These are phyloP conservation scores for Albizia julibrissin DNA, from an alignment of 306 rosid species.

Conservation along the genomic window DNA sequence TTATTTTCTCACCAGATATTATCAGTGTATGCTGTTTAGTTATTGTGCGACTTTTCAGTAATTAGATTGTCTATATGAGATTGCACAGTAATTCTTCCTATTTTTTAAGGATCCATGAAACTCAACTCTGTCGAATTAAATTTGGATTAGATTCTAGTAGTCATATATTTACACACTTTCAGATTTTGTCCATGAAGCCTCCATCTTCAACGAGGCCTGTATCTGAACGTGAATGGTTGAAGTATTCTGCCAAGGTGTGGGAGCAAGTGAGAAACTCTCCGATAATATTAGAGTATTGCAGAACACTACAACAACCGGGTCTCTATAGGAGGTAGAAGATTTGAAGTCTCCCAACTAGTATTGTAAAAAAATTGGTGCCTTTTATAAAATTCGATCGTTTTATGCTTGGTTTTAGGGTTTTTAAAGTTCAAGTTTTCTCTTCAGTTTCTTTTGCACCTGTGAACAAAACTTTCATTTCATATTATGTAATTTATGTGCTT, in stretches of 20 bases:
- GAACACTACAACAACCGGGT: conserved; percentile 70
- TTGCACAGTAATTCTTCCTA: too few species aligned
- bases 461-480: too few species aligned
- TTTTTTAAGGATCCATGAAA: not conserved
- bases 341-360: not conserved
- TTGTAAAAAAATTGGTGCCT: not conserved
- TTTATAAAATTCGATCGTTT: too few species aligned
- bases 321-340: conserved; percentile 62
- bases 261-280: conserved; percentile 77
- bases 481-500: too few species aligned
- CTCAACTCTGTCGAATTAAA: not conserved
- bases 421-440: too few species aligned
- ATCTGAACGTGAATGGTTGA: conserved; percentile 92
- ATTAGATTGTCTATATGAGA: too few species aligned
- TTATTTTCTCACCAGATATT: too few species aligned
- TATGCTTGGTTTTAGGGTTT: too few species aligned
- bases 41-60: too few species aligned
- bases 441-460: too few species aligned
- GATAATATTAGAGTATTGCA: conserved; percentile 64
- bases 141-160: not conserved
- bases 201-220: conserved; percentile 63
- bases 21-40: too few species aligned
- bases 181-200: conserved; percentile 72
- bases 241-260: conserved; percentile 86
- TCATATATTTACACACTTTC: not conserved